A percentile compares a stretch with the other conserved stretches of the same genome.
phyloP scores from a whole-genome alignment of 116 monocot species.

The Papilionanthe hybrid region DNA sequence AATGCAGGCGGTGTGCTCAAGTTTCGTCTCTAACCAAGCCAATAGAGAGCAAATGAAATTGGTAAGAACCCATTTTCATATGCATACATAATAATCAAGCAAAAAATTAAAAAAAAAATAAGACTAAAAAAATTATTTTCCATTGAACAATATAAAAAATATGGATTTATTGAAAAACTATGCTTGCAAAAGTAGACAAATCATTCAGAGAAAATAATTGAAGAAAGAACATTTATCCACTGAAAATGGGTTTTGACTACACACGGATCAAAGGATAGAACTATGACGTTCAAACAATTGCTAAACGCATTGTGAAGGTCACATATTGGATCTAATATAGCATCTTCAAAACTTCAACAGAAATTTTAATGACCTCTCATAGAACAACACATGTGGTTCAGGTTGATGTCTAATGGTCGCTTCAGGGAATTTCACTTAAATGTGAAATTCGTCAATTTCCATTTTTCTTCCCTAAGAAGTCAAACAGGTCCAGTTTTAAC shows the following conservation, averaged over 20 bases:
- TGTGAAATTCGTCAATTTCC: neutral
- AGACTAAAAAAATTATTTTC: no score
- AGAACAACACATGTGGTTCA: neutral
- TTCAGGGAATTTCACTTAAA: neutral
- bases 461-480: no score
- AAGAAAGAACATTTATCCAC: neutral
- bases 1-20: no score
- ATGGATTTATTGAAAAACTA: neutral
- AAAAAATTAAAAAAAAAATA: no score
- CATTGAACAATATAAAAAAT: neutral
- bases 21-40: no score
- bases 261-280: neutral
- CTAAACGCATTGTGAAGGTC: neutral
- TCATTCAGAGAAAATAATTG: neutral
- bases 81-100: no score
- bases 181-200: neutral
- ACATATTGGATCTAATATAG: neutral
- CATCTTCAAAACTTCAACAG: neutral
- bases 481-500: neutral
- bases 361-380: neutral
- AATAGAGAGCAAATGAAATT: no score
- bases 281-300: neutral
- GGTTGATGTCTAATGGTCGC: neutral
- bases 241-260: no score
- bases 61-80: no score